Evolutionary conservation across 306 rosid genomes (phyloP), one percentile per base, ranked within the genome.

Genomic region (Castanea sativa): DNA sequence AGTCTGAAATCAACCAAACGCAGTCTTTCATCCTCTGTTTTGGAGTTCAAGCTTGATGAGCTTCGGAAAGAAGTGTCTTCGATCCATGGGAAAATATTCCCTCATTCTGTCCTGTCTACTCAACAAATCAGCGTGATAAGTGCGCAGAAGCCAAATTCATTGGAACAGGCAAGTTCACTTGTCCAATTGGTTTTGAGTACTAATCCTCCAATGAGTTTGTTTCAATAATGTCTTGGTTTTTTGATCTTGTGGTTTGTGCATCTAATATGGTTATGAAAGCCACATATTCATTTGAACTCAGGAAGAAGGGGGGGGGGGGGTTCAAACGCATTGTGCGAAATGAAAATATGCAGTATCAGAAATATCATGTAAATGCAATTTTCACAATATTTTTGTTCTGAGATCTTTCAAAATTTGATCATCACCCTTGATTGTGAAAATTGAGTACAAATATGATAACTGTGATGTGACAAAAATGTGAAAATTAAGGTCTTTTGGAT

Each of bases 1-100:
- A 82, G 89, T 56, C 71, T 77, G 41, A 91, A 84, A 77, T 84
- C 92, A 43, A 76, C 71, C 2, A 92, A 89, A 87, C 88, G 83
- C 55, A 7, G 78, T 55, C 75, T 70, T 67, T 89, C 85, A 73
- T 86, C 92, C 29, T 88, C 94, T 8, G 89, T 83, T 76, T 83
- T 94, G 87, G 97, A 90, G 84, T 73, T 84, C 71, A 92, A 91
- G 87, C 97, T 94, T 67, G 95, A 91, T 21, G 93, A 88, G 88
- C 79, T 94, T 81, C 86, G 94, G 70, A 91, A 87, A 84, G 92
- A 94, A 77, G 79, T 94, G 69, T 87, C 95, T 55, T 90, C 90
- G n/a, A 18, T 27, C 21, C 93, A 86, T 71, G 97, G 97, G 61
- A 97, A 92, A 79, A 91, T 94, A 85, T 87, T 92, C 77, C 99